phyloP scores from a whole-genome alignment of 352 stramenopile species.

The Blastocystis sp. region DNA sequence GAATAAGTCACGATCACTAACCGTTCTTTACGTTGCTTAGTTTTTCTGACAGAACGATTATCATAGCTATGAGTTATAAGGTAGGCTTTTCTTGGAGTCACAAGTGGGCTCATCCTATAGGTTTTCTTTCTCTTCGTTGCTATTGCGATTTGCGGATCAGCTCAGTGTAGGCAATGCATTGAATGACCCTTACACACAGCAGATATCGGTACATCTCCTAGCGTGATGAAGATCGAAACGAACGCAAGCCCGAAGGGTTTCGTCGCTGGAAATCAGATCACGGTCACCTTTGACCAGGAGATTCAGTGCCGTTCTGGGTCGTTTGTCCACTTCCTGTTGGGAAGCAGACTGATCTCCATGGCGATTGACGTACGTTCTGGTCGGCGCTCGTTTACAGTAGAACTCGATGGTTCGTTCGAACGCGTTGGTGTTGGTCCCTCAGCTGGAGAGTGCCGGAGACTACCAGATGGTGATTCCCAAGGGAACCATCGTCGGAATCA shows the following conservation, averaged over 20 bases:
- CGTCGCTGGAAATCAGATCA: neutral
- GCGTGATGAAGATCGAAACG: neutral
- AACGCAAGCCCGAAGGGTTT: neutral
- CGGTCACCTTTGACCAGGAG: conserved; percentile 7
- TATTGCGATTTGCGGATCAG: neutral
- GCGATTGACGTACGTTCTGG: neutral
- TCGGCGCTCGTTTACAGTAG: neutral
- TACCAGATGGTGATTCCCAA: conserved; percentile 28
- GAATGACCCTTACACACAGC: neutral
- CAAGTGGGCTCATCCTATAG: conserved; percentile 6
- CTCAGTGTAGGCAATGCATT: neutral
- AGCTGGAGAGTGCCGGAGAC: neutral
- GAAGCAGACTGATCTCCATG: neutral
- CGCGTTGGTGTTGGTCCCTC: neutral
- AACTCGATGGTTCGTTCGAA: neutral
- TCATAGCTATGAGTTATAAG: conserved; percentile 4
- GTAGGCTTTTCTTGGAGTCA: neutral
- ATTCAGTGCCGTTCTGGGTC: neutral
- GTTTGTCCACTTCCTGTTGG: neutral
- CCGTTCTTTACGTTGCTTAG: neutral
- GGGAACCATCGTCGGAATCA: neutral
- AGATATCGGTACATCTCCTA: neutral
- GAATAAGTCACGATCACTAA: no score
- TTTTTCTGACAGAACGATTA: conserved; percentile 7
- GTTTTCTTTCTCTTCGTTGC: conserved; percentile 25